Percentiles rank a stretch among this genome's conserved stretches.
Evolutionary conservation across 805 yeast genomes (phyloP).

Genomic region (Scheffersomyces spartinae): DNA sequence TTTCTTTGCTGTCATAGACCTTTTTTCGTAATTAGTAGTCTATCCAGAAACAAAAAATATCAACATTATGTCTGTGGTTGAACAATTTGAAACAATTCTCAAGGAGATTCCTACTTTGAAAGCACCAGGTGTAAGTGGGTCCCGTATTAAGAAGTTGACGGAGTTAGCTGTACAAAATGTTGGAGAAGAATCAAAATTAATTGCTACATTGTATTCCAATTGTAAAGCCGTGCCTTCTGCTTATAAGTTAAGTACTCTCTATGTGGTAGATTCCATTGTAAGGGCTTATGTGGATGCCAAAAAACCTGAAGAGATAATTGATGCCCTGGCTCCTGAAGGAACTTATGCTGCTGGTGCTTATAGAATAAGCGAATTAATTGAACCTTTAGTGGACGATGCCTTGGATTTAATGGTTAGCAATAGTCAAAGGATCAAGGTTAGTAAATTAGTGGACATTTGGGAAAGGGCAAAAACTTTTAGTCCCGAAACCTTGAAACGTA

Average conservation of each 20-base stretch:
- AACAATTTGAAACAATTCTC: slow-evolving; percentile 36
- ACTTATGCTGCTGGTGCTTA: slow-evolving; percentile 64
- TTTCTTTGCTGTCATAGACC: too few species aligned
- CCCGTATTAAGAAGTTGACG: slow-evolving; percentile 81
- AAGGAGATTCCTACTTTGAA: slow-evolving; percentile 46
- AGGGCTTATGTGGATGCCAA: slow-evolving; percentile 73
- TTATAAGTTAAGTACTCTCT: slow-evolving; percentile 84
- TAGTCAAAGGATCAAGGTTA: slow-evolving; percentile 57
- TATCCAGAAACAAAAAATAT: too few species aligned
- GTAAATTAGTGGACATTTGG: slow-evolving; percentile 89
- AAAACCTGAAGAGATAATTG: slow-evolving; percentile 37
- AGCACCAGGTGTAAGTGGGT: slow-evolving; percentile 91
- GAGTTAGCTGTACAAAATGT: slow-evolving; percentile 67
- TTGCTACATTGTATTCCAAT: slow-evolving; percentile 48
- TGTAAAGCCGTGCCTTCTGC: slow-evolving; percentile 64
- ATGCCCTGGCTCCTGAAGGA: slow-evolving; percentile 47
- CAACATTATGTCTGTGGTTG: slow-evolving; percentile 30
- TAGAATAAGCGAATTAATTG: slow-evolving; percentile 53
- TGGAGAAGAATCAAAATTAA: slow-evolving; percentile 40
- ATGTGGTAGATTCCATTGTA: slow-evolving; percentile 86
- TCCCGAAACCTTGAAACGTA: slow-evolving; percentile 38
- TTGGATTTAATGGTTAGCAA: slow-evolving; percentile 39
- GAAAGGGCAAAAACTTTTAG: slow-evolving; percentile 71
- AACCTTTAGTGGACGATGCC: slow-evolving; percentile 52
- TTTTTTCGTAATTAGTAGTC: too few species aligned